Base-by-base conservation (phyloP, 2,329 filamentous ascomycete species). In the Endocalyx cinctus region DNA sequence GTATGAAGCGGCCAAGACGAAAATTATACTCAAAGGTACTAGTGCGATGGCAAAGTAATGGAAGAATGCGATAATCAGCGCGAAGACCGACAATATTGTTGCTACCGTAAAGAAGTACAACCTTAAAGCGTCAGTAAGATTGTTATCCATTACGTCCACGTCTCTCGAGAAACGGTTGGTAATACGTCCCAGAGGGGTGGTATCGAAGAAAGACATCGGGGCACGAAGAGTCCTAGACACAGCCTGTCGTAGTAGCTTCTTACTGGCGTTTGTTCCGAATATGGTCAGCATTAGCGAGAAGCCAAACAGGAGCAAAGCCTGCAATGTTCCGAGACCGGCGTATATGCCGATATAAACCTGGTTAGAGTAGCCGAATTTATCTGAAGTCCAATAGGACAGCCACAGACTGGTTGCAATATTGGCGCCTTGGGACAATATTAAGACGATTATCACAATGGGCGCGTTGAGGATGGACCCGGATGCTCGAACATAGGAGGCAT, bases 91-190 rank as follows among this genome's bases (percentile, higher is more conserved):
- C 2, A 82, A 67, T 45, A 95, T 88, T 74, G 84, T 87, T 25
- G 77, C 82, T 47, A 94, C 63, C 2, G 87, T 95, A 48, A 96
- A 66, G 50, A 89, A 82, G 66, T 90, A 96, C 80, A 96, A 94
- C 45, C 90, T 79, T 62, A 96, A 87, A 4, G 87, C 83, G 50
- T 96, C 90, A 0, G 84, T 84, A 27, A 96, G 65, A 37, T 81
- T 87, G 58, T 95, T 95, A 63, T 97, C 92, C 87, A 97, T 94
- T 36, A 92, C 87, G 52, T 96, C 87, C 25, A 97, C 85, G 52
- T 98, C 92, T 47, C 90, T 84, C 19, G 87, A 94, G 63, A 97
- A 97, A 12, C 92, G 85, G 58, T 97, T 97, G 15, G 88, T 95
- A 57, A 97, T 96, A 23, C 90, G 83, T 14, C 92, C 92, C 1